These are phyloP conservation scores for Amoebophrya sp. DNA, from an alignment of 169 alveolate genomes.

Conservation along the genomic window DNA sequence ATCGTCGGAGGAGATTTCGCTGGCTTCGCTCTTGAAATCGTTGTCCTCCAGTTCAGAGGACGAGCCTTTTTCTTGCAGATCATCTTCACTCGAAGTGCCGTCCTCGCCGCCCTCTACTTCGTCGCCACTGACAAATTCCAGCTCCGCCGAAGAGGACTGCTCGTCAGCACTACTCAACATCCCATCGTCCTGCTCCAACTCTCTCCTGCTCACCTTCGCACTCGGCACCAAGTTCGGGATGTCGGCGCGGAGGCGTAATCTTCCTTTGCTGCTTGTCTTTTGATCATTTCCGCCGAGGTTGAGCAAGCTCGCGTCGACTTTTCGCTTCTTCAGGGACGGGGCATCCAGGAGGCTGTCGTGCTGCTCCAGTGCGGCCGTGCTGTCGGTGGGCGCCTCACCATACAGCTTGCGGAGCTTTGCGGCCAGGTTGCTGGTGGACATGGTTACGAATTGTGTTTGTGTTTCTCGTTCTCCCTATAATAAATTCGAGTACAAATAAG, in stretches of 20 bases:
- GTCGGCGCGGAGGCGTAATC: neutral
- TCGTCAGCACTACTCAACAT: no score
- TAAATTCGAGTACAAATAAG: no score
- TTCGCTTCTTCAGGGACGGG: no score
- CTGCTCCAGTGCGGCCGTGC: neutral
- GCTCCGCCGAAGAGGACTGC: no score
- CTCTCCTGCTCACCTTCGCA: neutral
- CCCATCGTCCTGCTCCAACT: neutral
- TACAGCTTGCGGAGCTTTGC: neutral
- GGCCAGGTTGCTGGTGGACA: neutral
- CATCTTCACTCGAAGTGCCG: neutral
- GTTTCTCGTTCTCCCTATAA: no score
- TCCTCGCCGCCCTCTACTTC: neutral
- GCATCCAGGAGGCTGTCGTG: no score
- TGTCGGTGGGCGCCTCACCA: neutral
- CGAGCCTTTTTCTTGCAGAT: no score
- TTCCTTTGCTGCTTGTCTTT: neutral
- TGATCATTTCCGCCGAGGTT: neutral
- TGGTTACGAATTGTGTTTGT: no score
- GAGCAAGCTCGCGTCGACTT: no score
- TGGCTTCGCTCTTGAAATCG: no score
- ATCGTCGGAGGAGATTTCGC: neutral
- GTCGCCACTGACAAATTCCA: no score
- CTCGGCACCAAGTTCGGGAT: neutral
- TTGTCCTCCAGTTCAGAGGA: no score